Evolutionary conservation across 1,284 basidiomycete species (phyloP).

Genomic region (Fomes fomentarius): DNA sequence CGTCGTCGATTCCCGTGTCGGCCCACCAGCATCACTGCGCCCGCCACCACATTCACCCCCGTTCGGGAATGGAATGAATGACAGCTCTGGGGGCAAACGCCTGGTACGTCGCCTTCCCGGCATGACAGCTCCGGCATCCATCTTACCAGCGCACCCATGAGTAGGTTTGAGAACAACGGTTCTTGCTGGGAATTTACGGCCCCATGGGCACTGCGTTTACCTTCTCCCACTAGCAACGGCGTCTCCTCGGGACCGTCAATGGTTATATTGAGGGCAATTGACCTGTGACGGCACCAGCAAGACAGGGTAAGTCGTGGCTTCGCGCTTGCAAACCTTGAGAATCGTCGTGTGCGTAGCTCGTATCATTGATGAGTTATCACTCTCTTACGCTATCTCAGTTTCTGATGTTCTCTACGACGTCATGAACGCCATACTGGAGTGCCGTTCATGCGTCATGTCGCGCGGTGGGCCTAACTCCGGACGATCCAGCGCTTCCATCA

Average conservation of each 20-base stretch:
- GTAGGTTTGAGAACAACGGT: not conserved
- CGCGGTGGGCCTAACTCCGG: too few relatives aligned
- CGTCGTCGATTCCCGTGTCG: too few relatives aligned
- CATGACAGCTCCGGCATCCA: too few relatives aligned
- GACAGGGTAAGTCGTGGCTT: not conserved
- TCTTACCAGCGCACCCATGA: constrained; percentile 4
- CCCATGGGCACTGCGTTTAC: too few relatives aligned
- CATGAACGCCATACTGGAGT: not conserved
- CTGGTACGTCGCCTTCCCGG: not conserved
- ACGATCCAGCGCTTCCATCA: not conserved
- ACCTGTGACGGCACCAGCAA: not conserved
- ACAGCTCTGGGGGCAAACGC: too few relatives aligned
- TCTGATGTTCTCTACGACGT: not conserved
- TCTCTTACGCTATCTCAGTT: not conserved
- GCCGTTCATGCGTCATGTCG: not conserved
- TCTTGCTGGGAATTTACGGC: too few relatives aligned
- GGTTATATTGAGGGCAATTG: not conserved
- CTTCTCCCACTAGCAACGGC: constrained; percentile 2
- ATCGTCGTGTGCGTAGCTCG: constrained; percentile 1
- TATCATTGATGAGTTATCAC: not conserved
- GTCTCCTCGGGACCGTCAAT: not conserved
- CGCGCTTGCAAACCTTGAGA: not conserved
- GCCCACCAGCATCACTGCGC: too few relatives aligned
- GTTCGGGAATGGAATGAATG: too few relatives aligned
- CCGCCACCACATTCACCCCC: not conserved